phyloP scores from a whole-genome alignment of 1,284 basidiomycete genomes.

The Apiotrichum gamsii region DNA sequence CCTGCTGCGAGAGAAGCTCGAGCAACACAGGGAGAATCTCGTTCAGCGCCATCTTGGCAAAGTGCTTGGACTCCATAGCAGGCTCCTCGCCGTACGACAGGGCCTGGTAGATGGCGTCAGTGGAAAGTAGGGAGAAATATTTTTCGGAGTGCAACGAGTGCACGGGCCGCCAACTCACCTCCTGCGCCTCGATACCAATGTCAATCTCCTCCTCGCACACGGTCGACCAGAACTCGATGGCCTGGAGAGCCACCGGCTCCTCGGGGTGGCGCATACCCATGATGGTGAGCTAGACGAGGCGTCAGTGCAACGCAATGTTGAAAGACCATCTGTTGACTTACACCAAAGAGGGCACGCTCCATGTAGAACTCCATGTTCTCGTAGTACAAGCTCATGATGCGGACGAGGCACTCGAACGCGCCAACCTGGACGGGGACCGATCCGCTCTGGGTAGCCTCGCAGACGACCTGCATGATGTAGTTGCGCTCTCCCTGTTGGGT shows the following conservation, averaged over 20 bases:
- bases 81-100: constrained; percentile 86
- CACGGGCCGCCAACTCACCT: constrained; percentile 60
- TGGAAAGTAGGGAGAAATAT: no score
- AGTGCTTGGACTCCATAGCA: constrained; percentile 78
- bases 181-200: constrained; percentile 82
- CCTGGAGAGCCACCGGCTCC: constrained; percentile 87
- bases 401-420: constrained; percentile 90
- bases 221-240: constrained; percentile 99
- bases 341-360: constrained; percentile 97
- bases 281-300: constrained; percentile 80
- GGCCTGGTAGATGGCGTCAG: constrained; percentile 57
- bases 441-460: constrained; percentile 89
- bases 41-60: constrained; percentile 87
- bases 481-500: constrained; percentile 97
- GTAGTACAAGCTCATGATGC: constrained; percentile 97
- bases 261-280: constrained; percentile 95
- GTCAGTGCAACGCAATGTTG: no score
- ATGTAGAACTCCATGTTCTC: constrained; percentile 99
- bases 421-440: constrained; percentile 77
- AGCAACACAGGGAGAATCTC: constrained; percentile 88
- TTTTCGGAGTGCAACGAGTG: background rate
- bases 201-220: constrained; percentile 98
- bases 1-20: constrained; percentile 80
- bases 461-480: constrained; percentile 99
- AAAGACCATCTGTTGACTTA: constrained; percentile 49